Base-by-base conservation (phyloP, 176 grass and related monocot species). In the Phyllostachys edulis region DNA sequence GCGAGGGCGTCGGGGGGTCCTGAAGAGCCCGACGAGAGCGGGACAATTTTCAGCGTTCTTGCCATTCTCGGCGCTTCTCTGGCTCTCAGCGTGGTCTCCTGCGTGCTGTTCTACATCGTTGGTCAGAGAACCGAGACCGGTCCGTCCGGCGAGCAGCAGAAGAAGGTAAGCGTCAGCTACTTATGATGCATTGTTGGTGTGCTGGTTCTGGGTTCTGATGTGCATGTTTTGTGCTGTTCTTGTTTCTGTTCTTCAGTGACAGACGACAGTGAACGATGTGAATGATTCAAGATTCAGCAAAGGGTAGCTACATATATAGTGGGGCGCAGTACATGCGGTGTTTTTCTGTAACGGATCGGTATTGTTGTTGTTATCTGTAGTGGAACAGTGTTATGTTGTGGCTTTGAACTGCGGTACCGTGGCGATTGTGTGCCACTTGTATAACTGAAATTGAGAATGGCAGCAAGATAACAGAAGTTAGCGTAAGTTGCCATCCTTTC, bases 21-120 rank as follows among this genome's bases (percentile, higher is more conserved):
- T 1, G 67, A 51, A 27, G 45, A 52, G 55, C 6, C 55, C 9
- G 65, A 64, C 45, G 72, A 20, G 34, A 42, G 24, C 12, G 18
- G 38, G 4, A 65, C 18, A 42, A 8, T 71, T 13, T 51, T 82
- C 37, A 12, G 55, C 64, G 12, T 82, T 11, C 20, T 77, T 0
- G 83, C 72, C 20, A 54, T 90, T 15, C 83, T 90, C 14, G 83
- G 83, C 6, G 88, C 54, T 36, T 51, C 88, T 3, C 24, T 89
- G 44, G 71, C 37, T 26, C 71, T 85, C 45, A 39, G 54, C 57
- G 7, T 70, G 9, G 14, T 39, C 15, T 63, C 78, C 5, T 77
- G 55, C 72, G 78, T 66, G 83, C 83, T 90, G 65, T 77, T 77
- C 83, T 90, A 86, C 83, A 17, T 77, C 45, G 18, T 38, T 21